A percentile compares a stretch with the other conserved stretches of the same genome.
These are phyloP conservation scores for Metschnikowia borealis DNA, from an alignment of 805 yeast species.

Conservation along the genomic window DNA sequence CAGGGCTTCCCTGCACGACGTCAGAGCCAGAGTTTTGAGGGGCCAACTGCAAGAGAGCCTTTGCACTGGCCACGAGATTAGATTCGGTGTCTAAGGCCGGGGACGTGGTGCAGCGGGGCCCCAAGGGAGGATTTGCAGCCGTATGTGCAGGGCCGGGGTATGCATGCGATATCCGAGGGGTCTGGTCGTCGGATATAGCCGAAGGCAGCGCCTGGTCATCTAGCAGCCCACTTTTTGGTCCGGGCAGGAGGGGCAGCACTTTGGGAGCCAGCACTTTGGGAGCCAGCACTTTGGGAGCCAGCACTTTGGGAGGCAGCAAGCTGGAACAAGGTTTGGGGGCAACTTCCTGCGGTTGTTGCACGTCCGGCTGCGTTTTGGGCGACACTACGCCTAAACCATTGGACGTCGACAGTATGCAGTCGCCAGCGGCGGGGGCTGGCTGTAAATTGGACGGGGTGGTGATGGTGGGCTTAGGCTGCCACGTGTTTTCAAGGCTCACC, in stretches of 20 bases:
- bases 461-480: neutral
- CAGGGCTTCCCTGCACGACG: neutral
- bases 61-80: conserved; percentile 10
- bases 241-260: neutral
- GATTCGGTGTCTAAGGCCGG: neutral
- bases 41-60: conserved; percentile 11
- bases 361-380: neutral
- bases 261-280: too few relatives aligned
- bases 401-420: neutral
- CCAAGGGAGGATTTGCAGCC: neutral
- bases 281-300: too few relatives aligned
- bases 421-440: neutral
- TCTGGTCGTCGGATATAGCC: neutral
- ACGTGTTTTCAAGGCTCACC: neutral
- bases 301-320: neutral
- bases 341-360: neutral
- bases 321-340: neutral
- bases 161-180: neutral
- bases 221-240: neutral
- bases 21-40: conserved; percentile 2
- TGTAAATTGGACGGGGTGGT: neutral
- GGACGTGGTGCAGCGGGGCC: neutral
- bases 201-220: neutral
- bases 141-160: neutral
- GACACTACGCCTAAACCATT: neutral